Conservation (phyloP, 2,329 filamentous ascomycete species). For the Aspergillus aculeatus region DNA sequence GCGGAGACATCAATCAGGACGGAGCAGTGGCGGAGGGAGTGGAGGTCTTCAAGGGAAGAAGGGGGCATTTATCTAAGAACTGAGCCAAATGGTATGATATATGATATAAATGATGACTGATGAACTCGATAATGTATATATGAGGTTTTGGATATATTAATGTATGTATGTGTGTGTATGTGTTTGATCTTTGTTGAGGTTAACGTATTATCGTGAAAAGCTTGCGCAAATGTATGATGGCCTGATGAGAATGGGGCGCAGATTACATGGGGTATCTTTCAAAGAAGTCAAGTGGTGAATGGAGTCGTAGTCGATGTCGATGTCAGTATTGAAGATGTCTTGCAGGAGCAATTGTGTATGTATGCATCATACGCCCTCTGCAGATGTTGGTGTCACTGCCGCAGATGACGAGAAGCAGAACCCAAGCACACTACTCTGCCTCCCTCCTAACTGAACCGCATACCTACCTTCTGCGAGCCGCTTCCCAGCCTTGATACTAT, state of each 20-base stretch:
- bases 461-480: constrained; percentile 74
- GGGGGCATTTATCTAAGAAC: constrained; percentile 13
- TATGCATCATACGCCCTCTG: constrained; percentile 6
- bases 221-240: not conserved
- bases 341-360: constrained; percentile 2
- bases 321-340: not conserved
- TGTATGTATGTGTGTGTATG: not conserved
- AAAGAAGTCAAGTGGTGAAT: not conserved
- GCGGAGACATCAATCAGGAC: constrained; percentile 22
- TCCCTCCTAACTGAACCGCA: constrained; percentile 60
- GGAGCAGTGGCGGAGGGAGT: constrained; percentile 3
- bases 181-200: not conserved
- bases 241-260: too few relatives aligned
- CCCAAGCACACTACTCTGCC: constrained; percentile 61
- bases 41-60: not conserved
- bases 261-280: not conserved
- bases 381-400: constrained; percentile 17
- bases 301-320: not conserved
- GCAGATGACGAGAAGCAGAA: not conserved
- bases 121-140: constrained; percentile 13
- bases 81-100: constrained; percentile 6
- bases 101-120: constrained; percentile 13
- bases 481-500: constrained; percentile 74
- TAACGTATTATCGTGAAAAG: not conserved
- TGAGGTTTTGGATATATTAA: constrained; percentile 3